Evolutionary conservation across 106 monocot genomes (phyloP).

Genomic region (Dactylorhiza incarnata): DNA sequence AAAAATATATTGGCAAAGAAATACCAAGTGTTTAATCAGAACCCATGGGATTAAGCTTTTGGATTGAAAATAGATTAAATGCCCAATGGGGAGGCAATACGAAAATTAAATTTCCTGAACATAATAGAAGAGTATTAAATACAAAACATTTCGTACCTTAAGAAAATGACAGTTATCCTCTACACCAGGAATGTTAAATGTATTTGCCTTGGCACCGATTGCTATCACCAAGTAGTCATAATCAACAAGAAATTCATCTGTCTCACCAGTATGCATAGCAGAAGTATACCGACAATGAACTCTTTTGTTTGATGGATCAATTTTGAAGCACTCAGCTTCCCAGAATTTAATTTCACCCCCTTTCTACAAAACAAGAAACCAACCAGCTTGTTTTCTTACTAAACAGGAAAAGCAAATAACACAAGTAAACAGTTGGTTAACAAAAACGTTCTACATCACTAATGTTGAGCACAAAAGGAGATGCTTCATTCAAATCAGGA

Average conservation of each 20-base stretch:
- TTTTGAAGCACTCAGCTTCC: slow-evolving; percentile 13
- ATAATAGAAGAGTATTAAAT: not conserved
- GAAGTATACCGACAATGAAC: slow-evolving; percentile 15
- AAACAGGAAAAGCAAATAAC: not conserved
- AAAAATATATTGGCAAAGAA: too few species aligned
- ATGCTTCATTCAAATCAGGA: too few species aligned
- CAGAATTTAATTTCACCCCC: slow-evolving; percentile 9
- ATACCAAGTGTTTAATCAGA: too few species aligned
- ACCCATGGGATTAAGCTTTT: too few species aligned
- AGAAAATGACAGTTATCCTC: slow-evolving; percentile 51
- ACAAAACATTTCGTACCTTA: slow-evolving; percentile 19
- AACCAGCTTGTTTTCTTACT: not conserved
- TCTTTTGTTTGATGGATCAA: slow-evolving; percentile 11
- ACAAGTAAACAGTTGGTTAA: not conserved
- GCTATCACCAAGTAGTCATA: slow-evolving; percentile 49
- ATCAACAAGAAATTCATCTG: slow-evolving; percentile 38
- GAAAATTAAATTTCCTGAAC: not conserved
- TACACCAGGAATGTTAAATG: slow-evolving; percentile 58
- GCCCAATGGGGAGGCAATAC: too few species aligned
- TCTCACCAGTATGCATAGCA: slow-evolving; percentile 25
- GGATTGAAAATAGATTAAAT: too few species aligned
- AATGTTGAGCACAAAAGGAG: too few species aligned
- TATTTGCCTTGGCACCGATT: slow-evolving; percentile 44
- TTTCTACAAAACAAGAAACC: slow-evolving; percentile 4
- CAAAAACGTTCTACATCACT: not conserved